phyloP scores from a whole-genome alignment of 1,139 yeast genomes.

The Petasospora rhodanensis region DNA sequence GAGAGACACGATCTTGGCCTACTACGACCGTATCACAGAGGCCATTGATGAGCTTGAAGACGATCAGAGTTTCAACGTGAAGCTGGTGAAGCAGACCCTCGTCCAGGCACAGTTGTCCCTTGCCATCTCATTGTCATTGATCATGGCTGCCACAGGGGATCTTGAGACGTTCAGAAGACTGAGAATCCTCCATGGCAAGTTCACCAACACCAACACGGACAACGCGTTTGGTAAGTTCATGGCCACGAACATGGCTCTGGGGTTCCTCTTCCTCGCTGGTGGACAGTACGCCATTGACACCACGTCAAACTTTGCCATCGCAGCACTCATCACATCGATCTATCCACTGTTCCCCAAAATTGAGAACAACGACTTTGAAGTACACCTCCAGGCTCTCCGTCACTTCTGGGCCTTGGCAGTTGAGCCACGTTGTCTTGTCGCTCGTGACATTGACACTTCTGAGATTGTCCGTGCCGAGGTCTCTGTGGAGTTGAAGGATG shows the following conservation, averaged over 20 bases:
- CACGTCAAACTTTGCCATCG: conserved; percentile 59
- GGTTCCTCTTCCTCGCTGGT: conserved; percentile 85
- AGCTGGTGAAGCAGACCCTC: conserved; percentile 53
- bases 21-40: conserved; percentile 55
- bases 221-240: conserved; percentile 63
- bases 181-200: conserved; percentile 53
- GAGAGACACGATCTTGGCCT: conserved; percentile 53
- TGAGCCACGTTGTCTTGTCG: conserved; percentile 73
- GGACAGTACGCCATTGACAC: conserved; percentile 81
- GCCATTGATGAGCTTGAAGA: conserved; percentile 47
- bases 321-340: conserved; percentile 66
- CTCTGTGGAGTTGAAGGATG: conserved; percentile 39
- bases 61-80: conserved; percentile 50
- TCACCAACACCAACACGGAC: conserved; percentile 6
- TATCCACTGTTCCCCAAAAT: conserved; percentile 66
- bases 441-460: conserved; percentile 62
- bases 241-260: conserved; percentile 80
- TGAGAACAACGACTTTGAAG: conserved; percentile 39
- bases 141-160: conserved; percentile 94
- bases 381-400: conserved; percentile 79
- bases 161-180: conserved; percentile 69
- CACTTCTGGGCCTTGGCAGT: conserved; percentile 91
- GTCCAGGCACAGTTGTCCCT: conserved; percentile 55
- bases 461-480: conserved; percentile 51
- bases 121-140: conserved; percentile 60